Evolutionary conservation across 2,329 filamentous ascomycete genomes (phyloP).

Genomic region (Cordyceps tenuipes): DNA sequence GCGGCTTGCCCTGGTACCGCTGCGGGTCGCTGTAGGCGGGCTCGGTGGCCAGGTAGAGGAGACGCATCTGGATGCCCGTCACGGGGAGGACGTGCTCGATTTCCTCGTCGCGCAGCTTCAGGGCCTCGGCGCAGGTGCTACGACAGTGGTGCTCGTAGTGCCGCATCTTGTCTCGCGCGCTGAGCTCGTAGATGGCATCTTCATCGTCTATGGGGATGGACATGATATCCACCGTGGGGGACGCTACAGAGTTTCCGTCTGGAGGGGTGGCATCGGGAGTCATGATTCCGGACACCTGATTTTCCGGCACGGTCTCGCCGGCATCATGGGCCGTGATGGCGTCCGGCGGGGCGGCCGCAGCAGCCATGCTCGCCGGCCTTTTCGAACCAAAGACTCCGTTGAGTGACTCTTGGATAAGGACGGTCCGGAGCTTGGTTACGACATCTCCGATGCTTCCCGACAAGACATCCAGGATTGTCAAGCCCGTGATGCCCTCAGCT

Average conservation of each 20-base stretch:
- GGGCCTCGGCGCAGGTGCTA: background rate
- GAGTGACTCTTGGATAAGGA: background rate
- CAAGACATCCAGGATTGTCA: background rate
- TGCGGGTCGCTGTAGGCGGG: background rate
- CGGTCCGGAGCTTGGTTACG: background rate
- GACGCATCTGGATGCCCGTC: background rate
- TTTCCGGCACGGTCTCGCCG: background rate
- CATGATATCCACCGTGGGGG: background rate
- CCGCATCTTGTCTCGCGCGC: background rate
- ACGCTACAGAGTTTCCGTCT: background rate
- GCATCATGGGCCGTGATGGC: background rate
- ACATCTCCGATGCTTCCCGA: background rate
- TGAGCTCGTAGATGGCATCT: background rate
- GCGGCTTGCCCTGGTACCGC: slow-evolving; percentile 9
- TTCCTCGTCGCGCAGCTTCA: background rate
- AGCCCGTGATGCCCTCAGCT: background rate
- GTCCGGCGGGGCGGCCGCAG: background rate
- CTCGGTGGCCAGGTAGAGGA: background rate
- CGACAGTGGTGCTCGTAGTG: slow-evolving; percentile 9
- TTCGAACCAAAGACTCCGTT: background rate
- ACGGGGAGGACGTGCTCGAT: slow-evolving; percentile 8
- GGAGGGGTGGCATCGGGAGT: background rate
- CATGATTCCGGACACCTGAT: background rate
- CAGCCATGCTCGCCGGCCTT: no score
- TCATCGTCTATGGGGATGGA: slow-evolving; percentile 2